Conservation (phyloP, 2,329 filamentous ascomycete species). For the Fusarium caatingaense region DNA sequence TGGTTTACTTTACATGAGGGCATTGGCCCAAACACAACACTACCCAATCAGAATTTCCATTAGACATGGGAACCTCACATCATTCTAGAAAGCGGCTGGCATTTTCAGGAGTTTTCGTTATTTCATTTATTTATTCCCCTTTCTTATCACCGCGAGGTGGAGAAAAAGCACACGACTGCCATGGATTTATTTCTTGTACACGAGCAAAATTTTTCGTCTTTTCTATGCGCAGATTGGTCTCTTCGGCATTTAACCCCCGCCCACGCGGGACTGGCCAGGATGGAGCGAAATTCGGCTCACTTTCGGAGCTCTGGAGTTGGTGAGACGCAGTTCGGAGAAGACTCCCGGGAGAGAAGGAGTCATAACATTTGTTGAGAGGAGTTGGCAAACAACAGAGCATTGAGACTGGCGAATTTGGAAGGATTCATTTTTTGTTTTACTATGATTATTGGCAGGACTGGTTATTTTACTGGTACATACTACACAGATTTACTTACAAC, state of each 20-base stretch:
- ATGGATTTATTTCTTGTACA: constrained; percentile 37
- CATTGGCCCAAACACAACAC: constrained; percentile 20
- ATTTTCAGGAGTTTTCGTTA: constrained; percentile 43
- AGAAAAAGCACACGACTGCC: constrained; percentile 30
- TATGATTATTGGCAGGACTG: constrained; percentile 16
- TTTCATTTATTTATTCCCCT: constrained; percentile 32
- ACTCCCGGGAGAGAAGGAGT: constrained; percentile 23
- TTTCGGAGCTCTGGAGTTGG: constrained; percentile 31
- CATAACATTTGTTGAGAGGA: constrained; percentile 40
- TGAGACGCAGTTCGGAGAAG: constrained; percentile 23
- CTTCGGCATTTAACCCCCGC: constrained; percentile 31
- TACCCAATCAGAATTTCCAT: constrained; percentile 36
- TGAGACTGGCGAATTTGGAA: constrained; percentile 17
- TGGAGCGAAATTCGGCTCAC: constrained; percentile 36
- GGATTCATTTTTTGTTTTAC: constrained; percentile 7
- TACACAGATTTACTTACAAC: constrained; percentile 26
- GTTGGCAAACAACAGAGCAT: constrained; percentile 21
- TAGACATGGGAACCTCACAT: constrained; percentile 38
- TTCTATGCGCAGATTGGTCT: constrained; percentile 13
- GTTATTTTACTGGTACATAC: constrained; percentile 13
- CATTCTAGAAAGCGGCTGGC: constrained; percentile 42
- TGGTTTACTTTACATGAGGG: constrained; percentile 3
- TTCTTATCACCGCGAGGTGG: constrained; percentile 34
- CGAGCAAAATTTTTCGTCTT: constrained; percentile 6
- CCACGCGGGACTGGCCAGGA: constrained; percentile 15